Percentiles rank a stretch among this genome's conserved stretches.
These are phyloP conservation scores for Lagenidium giganteum DNA, from an alignment of 352 stramenopile species.

Conservation along the genomic window DNA sequence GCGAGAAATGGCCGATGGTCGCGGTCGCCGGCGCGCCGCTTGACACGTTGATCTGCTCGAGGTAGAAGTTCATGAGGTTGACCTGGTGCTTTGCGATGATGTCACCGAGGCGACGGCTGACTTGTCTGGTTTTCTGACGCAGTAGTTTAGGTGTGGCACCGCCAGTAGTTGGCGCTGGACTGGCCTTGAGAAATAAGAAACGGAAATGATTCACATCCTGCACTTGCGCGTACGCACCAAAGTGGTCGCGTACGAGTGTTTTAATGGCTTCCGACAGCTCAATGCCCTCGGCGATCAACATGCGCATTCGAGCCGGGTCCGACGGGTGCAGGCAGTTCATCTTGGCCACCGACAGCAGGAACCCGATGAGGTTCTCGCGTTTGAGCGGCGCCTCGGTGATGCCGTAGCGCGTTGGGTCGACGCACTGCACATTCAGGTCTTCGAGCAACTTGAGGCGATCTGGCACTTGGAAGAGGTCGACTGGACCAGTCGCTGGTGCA, in stretches of 20 bases:
- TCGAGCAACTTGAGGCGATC: conserved; percentile 48
- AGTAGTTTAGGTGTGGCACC: background rate
- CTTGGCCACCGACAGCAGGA: conserved; percentile 38
- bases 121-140: too few relatives aligned
- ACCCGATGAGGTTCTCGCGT: conserved; percentile 38
- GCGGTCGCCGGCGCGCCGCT: too few relatives aligned
- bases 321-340: conserved; percentile 38
- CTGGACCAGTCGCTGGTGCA: background rate
- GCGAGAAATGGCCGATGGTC: too few relatives aligned
- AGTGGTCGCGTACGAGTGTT: conserved; percentile 42
- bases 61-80: conserved; percentile 38
- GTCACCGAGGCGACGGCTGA: conserved; percentile 16
- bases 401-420: conserved; percentile 40
- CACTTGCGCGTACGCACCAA: conserved; percentile 52
- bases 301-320: conserved; percentile 27
- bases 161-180: background rate
- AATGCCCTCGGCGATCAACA: conserved; percentile 44
- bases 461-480: conserved; percentile 39
- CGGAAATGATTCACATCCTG: conserved; percentile 63
- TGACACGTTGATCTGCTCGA: conserved; percentile 19
- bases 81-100: conserved; percentile 26
- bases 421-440: conserved; percentile 47
- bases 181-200: conserved; percentile 35
- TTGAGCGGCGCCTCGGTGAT: conserved; percentile 38
- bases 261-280: conserved; percentile 52